These are phyloP conservation scores for Pelargonium myrrhifolium DNA, from an alignment of 441 rosid genomes.

Conservation along the genomic window DNA sequence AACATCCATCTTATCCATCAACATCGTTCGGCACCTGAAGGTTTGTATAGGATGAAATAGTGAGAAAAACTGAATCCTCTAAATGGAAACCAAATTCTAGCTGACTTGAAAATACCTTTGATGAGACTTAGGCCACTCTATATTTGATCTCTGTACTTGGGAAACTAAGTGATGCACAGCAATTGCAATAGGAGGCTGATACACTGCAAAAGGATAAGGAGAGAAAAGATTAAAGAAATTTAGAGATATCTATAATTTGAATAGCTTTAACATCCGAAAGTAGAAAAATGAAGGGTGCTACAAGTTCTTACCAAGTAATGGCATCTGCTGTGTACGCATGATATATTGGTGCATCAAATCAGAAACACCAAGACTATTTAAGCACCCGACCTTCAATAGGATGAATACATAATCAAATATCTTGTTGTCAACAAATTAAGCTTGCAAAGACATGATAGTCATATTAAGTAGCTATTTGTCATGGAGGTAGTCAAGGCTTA, in stretches of 20 bases:
- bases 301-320: conserved; percentile 50
- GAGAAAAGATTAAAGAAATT: conserved; percentile 9
- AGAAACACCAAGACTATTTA: conserved; percentile 63
- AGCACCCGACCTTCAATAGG: conserved; percentile 61
- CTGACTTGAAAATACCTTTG: conserved; percentile 46
- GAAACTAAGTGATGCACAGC: conserved; percentile 59
- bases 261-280: conserved; percentile 16
- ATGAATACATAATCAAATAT: conserved; percentile 17
- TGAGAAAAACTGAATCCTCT: conserved; percentile 20
- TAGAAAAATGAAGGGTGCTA: not conserved
- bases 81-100: conserved; percentile 10
- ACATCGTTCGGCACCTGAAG: conserved; percentile 60
- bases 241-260: conserved; percentile 10
- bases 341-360: conserved; percentile 64
- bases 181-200: conserved; percentile 65
- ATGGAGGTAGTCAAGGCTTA: conserved; percentile 36
- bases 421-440: conserved; percentile 18
- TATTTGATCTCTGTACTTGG: conserved; percentile 75
- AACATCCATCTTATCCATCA: conserved; percentile 59
- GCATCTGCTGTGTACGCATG: conserved; percentile 74
- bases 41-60: conserved; percentile 20
- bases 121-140: conserved; percentile 92
- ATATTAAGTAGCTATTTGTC: conserved; percentile 12
- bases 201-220: conserved; percentile 39
- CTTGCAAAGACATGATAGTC: conserved; percentile 18